A percentile compares a stretch with the other conserved stretches of the same genome.
phyloP scores from a whole-genome alignment of 129 eudicot genomes.

The Flaveria trinervia region DNA sequence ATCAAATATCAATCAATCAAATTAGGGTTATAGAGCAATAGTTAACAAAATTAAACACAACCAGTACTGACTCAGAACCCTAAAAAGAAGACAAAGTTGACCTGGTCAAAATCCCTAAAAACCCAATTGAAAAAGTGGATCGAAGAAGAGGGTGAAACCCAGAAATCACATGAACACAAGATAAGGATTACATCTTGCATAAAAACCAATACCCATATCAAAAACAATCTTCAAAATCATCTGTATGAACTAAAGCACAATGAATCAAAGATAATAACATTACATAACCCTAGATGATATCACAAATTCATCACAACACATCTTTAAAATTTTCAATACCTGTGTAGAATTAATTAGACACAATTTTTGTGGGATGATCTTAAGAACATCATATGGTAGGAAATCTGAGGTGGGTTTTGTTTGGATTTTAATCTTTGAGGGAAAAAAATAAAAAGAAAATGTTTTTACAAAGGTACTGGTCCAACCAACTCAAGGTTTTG shows the following conservation, averaged over 20 bases:
- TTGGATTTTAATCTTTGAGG: slow-evolving; percentile 18
- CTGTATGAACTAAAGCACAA: not conserved
- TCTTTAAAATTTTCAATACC: slow-evolving; percentile 11
- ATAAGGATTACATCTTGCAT: slow-evolving; percentile 28
- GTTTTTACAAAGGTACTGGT: slow-evolving; percentile 23
- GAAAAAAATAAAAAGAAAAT: not conserved
- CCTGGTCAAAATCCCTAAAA: slow-evolving; percentile 43
- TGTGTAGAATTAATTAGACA: slow-evolving; percentile 26
- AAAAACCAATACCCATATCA: slow-evolving; percentile 12
- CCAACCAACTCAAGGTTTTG: slow-evolving; percentile 36
- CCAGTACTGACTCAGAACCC: slow-evolving; percentile 21
- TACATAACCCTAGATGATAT: slow-evolving; percentile 30
- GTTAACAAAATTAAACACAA: slow-evolving; percentile 18
- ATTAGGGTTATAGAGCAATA: slow-evolving; percentile 25
- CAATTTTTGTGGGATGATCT: slow-evolving; percentile 21
- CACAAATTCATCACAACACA: slow-evolving; percentile 1
- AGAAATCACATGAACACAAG: slow-evolving; percentile 12
- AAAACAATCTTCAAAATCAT: not conserved
- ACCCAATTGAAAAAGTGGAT: slow-evolving; percentile 24
- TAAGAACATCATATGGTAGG: slow-evolving; percentile 20
- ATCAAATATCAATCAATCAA: slow-evolving; percentile 29
- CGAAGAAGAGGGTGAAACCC: slow-evolving; percentile 26
- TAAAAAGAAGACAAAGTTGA: slow-evolving; percentile 29
- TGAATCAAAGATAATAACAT: not conserved
- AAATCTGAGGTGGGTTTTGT: slow-evolving; percentile 27